A percentile compares a stretch with the other conserved stretches of the same genome.
Conservation (phyloP, 805 yeast genomes). For the Schizosaccharomyces octosporus region DNA sequence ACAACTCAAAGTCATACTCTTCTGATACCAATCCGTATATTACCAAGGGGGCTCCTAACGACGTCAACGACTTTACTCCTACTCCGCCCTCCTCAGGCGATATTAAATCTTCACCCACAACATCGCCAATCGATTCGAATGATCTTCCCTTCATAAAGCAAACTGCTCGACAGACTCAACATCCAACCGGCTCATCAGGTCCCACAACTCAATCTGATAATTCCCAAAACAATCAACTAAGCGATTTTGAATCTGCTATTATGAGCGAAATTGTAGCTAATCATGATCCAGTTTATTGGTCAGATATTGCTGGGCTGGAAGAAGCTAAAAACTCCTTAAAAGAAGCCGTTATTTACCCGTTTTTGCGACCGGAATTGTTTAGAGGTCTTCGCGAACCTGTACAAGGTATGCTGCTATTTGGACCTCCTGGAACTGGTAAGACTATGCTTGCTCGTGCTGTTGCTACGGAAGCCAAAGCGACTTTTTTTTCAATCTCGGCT, state of each 20-base stretch:
- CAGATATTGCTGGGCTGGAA: conserved; percentile 78
- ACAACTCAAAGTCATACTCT: too few species aligned
- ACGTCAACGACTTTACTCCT: not conserved
- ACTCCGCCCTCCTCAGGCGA: not conserved
- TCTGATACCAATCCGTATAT: too few species aligned
- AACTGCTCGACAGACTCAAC: too few species aligned
- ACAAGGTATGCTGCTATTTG: conserved; percentile 68
- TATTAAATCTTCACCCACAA: not conserved
- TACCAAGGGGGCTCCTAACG: too few species aligned
- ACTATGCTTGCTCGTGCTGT: conserved; percentile 89
- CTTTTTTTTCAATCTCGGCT: conserved; percentile 92
- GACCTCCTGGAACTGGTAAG: conserved; percentile 98
- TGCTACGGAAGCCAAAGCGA: conserved; percentile 94
- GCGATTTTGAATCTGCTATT: conserved; percentile 19
- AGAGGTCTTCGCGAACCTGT: conserved; percentile 59
- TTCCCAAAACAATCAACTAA: not conserved
- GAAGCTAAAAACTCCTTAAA: conserved; percentile 71
- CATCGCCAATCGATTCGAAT: not conserved
- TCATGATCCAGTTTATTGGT: conserved; percentile 86
- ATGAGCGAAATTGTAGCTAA: conserved; percentile 66
- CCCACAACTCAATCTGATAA: not conserved
- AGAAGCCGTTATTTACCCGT: conserved; percentile 91
- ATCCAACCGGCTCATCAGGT: not conserved
- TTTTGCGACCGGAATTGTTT: conserved; percentile 76
- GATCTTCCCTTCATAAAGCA: not conserved